Base-by-base conservation (phyloP, 371 early-diverging fungal genomes). In the Mortierella sp. region DNA sequence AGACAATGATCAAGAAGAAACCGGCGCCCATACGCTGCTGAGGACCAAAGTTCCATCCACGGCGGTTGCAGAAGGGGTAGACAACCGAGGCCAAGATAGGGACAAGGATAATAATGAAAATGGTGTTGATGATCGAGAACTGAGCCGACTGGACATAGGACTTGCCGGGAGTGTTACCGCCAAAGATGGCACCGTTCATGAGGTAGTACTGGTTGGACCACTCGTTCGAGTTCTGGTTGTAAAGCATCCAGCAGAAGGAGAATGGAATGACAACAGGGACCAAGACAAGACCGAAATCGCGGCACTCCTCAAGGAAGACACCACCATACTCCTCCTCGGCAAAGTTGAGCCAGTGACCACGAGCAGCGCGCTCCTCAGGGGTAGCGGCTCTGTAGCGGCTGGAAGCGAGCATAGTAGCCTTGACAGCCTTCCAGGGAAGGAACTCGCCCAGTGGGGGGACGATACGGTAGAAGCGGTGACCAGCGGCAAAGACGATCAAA, bases 181-280 rank as follows among this genome's bases (percentile, higher is more conserved):
- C 79, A 55, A 79, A 80, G 58, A 79, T 47, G 15, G 68, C 67
- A n/a, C 79, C 60, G 72, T 66, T 70, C 85, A 87, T 84, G 64
- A 79, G 80, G 60, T 84, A 83, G 47, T 56, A 68, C 68, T 51
- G 59, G 30, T 12, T 55, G 23, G 29, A 64, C 37, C 37, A 37
- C 9, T 37, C 37, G 21, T 14, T 60, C 18, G 57, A 62, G 15
- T 5, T 81, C 70, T 90, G 90, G 74, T 87, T 86, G 76, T 85
- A 90, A 19, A 81, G 82, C 83, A 87, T 85, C 88, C 86, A 88
- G 85, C 86, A 87, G 80, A 87, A 74, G 5, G 80, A 71, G 52
- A 84, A 74, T 16, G 87, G 90, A 21, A 84, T 29, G 28, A 87
- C 60, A 26, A 82, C 76, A 12, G 76, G 76, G 47, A 81, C 60